A percentile compares a stretch with the other conserved stretches of the same genome.
Evolutionary conservation across 345 rosid genomes (phyloP).

Genomic region (Acer saccharum): DNA sequence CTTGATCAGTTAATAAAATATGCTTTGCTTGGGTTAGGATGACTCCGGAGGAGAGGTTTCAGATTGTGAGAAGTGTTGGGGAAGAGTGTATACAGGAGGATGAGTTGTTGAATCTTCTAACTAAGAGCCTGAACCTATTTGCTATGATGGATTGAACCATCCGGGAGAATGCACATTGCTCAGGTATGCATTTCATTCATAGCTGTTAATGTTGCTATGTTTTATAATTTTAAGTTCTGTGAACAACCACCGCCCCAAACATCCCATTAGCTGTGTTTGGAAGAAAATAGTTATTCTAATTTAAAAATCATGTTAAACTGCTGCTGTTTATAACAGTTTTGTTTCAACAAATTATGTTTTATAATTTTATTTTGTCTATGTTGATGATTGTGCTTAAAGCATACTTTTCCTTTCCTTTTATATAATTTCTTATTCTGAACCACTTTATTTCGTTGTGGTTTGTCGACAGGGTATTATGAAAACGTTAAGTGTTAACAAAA

Average conservation of each 20-base stretch:
- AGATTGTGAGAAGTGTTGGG: slow-evolving; percentile 70
- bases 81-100: slow-evolving; percentile 91
- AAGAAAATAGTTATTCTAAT: too few relatives aligned
- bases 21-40: slow-evolving; percentile 37
- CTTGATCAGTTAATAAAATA: neutral
- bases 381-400: neutral
- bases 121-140: slow-evolving; percentile 72
- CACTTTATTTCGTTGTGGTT: slow-evolving; percentile 1
- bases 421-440: neutral
- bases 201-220: too few relatives aligned
- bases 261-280: too few relatives aligned
- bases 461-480: slow-evolving; percentile 80
- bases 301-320: too few relatives aligned
- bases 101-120: slow-evolving; percentile 71
- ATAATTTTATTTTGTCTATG: too few relatives aligned
- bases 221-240: too few relatives aligned
- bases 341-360: too few relatives aligned
- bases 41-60: slow-evolving; percentile 65
- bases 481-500: slow-evolving; percentile 73
- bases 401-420: neutral
- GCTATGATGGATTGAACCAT: slow-evolving; percentile 96
- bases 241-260: too few relatives aligned
- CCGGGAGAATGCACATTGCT: slow-evolving; percentile 95
- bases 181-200: slow-evolving; percentile 71
- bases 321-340: too few relatives aligned